Evolutionary conservation across 371 early-diverging fungal species (phyloP).

Genomic region (Mortierella sp.): DNA sequence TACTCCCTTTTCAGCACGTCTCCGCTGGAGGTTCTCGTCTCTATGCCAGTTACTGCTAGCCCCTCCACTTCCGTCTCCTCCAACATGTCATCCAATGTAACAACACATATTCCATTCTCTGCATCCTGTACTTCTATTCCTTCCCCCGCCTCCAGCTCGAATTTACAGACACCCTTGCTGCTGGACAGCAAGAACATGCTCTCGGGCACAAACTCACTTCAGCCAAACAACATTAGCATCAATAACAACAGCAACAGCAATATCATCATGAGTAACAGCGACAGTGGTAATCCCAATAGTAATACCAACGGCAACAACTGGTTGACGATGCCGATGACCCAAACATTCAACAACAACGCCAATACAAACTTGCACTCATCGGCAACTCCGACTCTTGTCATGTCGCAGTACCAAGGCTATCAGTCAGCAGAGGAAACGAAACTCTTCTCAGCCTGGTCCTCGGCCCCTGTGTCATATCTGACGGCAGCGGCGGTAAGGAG

Average conservation of each 20-base stretch:
- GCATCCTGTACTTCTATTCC: neutral
- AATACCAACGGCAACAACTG: neutral
- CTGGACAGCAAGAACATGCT: slow-evolving; percentile 42
- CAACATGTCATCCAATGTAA: neutral
- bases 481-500: slow-evolving; percentile 33
- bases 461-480: slow-evolving; percentile 28
- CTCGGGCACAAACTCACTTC: slow-evolving; percentile 1
- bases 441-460: slow-evolving; percentile 24
- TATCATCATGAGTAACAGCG: slow-evolving; percentile 1
- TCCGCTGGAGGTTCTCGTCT: slow-evolving; percentile 17
- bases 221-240: slow-evolving; percentile 3
- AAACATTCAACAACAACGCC: neutral
- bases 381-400: slow-evolving; percentile 3
- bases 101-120: slow-evolving; percentile 9
- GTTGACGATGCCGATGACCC: neutral
- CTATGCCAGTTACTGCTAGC: neutral
- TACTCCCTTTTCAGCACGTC: slow-evolving; percentile 23
- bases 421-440: slow-evolving; percentile 25
- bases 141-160: neutral
- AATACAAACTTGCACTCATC: neutral
- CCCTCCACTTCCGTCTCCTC: neutral
- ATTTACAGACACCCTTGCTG: slow-evolving; percentile 11
- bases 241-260: neutral
- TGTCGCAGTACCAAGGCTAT: slow-evolving; percentile 26
- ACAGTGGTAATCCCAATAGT: slow-evolving; percentile 1